These are phyloP conservation scores for Bolboschoenus planiculmis DNA, from an alignment of 176 grass and related monocot species.

Conservation along the genomic window DNA sequence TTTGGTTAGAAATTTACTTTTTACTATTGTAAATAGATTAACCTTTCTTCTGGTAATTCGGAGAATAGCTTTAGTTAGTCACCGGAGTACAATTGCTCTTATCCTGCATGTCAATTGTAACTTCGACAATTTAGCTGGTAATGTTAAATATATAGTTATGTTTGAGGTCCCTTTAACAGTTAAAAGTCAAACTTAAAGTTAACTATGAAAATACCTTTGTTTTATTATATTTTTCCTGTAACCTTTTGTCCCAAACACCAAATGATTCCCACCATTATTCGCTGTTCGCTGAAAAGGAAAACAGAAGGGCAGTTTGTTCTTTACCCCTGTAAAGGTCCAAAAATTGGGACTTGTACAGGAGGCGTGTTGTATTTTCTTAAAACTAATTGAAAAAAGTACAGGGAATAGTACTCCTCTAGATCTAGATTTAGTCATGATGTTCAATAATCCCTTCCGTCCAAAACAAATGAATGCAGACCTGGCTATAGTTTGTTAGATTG, in stretches of 20 bases:
- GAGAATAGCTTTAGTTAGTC: not conserved
- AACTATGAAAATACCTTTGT: not conserved
- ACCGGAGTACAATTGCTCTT: not conserved
- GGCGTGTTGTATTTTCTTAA: not conserved
- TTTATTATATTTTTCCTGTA: not conserved
- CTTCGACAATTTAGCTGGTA: not conserved
- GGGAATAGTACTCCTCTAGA: not conserved
- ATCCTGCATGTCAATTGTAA: not conserved
- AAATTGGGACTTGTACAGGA: not conserved
- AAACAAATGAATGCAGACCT: not conserved
- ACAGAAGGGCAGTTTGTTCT: not conserved
- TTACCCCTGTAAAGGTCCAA: not conserved
- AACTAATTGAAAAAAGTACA: not conserved
- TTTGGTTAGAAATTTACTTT: not conserved
- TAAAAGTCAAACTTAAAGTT: not conserved
- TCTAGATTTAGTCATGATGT: not conserved
- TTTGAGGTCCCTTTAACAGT: not conserved
- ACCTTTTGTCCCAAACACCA: not conserved
- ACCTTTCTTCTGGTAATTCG: not conserved
- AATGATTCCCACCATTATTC: not conserved
- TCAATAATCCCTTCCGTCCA: not conserved
- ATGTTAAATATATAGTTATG: not conserved
- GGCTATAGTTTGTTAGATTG: not conserved
- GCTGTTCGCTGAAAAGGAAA: not conserved
- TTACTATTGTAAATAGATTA: not conserved